Conservation (phyloP, 257 asterid genomes). For the Lycium barbarum region DNA sequence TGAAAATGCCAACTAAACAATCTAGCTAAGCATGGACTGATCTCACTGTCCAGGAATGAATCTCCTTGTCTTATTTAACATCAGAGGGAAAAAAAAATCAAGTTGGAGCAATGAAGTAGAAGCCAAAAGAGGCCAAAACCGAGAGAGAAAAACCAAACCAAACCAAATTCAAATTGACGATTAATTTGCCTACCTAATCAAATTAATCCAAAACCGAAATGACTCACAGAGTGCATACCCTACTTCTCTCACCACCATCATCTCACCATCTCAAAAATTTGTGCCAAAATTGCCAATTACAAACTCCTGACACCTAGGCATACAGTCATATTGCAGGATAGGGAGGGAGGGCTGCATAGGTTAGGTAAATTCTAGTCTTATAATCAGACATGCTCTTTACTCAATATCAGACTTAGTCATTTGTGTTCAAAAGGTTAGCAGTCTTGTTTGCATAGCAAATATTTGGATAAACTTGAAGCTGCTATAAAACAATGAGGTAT, state of each 20-base stretch:
- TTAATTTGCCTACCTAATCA: background rate
- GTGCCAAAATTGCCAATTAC: background rate
- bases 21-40: background rate
- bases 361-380: background rate
- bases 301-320: background rate
- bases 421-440: background rate
- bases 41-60: background rate
- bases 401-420: slow-evolving; percentile 16
- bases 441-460: background rate
- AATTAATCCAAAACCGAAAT: background rate
- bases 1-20: background rate
- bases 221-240: background rate
- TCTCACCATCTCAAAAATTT: background rate
- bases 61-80: background rate
- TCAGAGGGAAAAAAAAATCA: background rate
- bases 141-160: background rate
- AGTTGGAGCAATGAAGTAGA: background rate
- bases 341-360: background rate
- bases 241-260: background rate
- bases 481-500: background rate
- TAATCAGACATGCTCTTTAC: background rate
- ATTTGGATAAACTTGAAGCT: slow-evolving; percentile 10
- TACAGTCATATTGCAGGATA: background rate
- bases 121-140: background rate
- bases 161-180: background rate